These are phyloP conservation scores for Auricularia sp. DNA, from an alignment of 768 basidiomycete genomes.

Conservation along the genomic window DNA sequence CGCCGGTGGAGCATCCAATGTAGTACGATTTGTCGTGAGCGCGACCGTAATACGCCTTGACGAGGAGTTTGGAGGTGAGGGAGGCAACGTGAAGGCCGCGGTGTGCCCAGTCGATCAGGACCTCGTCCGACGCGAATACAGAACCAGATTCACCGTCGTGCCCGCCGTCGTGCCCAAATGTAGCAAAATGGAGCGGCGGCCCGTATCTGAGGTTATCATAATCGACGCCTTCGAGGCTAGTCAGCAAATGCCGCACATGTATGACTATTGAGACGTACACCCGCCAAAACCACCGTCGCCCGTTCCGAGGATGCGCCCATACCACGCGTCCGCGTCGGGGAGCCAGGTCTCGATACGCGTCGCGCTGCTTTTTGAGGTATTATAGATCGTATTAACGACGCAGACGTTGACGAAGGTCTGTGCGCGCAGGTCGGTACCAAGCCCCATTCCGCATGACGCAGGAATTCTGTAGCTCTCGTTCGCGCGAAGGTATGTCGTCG, in stretches of 20 bases:
- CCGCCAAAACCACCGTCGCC: too few relatives aligned
- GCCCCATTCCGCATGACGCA: neutral
- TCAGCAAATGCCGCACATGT: too few relatives aligned
- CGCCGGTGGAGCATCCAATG: conserved; percentile 22
- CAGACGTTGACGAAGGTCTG: too few relatives aligned
- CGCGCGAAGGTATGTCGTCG: too few relatives aligned
- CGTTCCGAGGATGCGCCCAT: too few relatives aligned
- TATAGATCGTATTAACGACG: too few relatives aligned
- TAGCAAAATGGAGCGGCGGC: conserved; percentile 14
- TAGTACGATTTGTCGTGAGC: conserved; percentile 19
- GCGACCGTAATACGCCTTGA: conserved; percentile 17
- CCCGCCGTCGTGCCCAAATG: conserved; percentile 17
- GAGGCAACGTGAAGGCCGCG: conserved; percentile 19
- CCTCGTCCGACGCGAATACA: conserved; percentile 8
- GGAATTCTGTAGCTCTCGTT: neutral
- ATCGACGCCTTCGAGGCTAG: conserved; percentile 9
- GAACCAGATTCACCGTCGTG: conserved; percentile 11
- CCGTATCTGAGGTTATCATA: conserved; percentile 14
- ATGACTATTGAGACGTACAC: neutral
- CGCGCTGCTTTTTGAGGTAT: too few relatives aligned
- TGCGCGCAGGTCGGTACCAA: too few relatives aligned
- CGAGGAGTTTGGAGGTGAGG: conserved; percentile 17
- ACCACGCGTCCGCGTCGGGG: too few relatives aligned
- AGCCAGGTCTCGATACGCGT: too few relatives aligned
- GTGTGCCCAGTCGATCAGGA: conserved; percentile 20